A percentile compares a stretch with the other conserved stretches of the same genome.
phyloP scores from a whole-genome alignment of 176 grass and related monocot species.

The Oryza glaberrima region DNA sequence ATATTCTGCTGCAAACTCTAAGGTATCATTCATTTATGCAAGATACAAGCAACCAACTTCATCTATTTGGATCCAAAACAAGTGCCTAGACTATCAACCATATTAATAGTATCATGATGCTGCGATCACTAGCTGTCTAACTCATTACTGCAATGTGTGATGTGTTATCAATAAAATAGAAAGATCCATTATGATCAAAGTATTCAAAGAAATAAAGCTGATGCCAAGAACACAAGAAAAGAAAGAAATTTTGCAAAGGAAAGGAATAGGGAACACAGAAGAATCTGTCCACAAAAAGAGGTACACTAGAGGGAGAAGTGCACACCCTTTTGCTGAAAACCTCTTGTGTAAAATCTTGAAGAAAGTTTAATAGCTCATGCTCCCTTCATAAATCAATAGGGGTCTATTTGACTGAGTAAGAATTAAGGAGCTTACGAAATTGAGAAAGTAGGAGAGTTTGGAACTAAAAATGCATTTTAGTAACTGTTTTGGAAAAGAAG shows the following conservation, averaged over 20 bases:
- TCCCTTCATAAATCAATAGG: not conserved
- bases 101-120: not conserved
- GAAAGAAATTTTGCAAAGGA: not conserved
- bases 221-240: not conserved
- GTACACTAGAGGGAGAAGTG: not conserved
- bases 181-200: not conserved
- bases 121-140: not conserved
- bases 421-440: not conserved
- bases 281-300: not conserved
- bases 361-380: not conserved
- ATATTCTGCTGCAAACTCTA: not conserved
- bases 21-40: not conserved
- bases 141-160: not conserved
- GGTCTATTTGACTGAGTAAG: not conserved
- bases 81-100: not conserved
- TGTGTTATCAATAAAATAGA: not conserved
- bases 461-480: not conserved
- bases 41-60: not conserved
- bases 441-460: not conserved
- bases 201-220: not conserved
- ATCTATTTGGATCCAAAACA: not conserved
- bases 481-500: not conserved
- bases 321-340: not conserved
- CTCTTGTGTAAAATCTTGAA: not conserved
- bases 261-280: not conserved